Evolutionary conservation across 176 grass and related monocot species (phyloP), one percentile per base, ranked within the genome.

Genomic region (Avena sativa): DNA sequence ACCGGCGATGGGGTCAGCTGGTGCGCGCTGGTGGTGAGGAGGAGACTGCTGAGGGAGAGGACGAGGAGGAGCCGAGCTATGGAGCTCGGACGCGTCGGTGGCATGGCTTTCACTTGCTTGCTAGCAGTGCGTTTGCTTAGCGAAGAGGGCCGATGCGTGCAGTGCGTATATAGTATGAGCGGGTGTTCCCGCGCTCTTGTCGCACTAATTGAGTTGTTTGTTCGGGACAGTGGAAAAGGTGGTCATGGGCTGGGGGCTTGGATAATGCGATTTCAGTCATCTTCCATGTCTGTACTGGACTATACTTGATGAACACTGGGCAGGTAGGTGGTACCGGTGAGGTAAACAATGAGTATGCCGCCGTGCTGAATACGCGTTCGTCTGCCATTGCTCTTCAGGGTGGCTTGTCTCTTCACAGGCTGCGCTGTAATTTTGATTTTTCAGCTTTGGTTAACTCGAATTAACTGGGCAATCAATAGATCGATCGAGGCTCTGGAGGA

Each of bases 21-120:
- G 44, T 85, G 82, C n/a, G 86, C 89, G 43, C 68, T 85, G 81
- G n/a, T 8, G 51, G n/a, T 8, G 28, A 77, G 69, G 81, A 64
- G 64, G 50, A 80, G 28, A 12, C 47, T 16, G n/a, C 47, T 16
- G n/a, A 86, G 63, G 67, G 7, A 53, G 15, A 84, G 20, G 9
- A 59, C 15, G 77, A 91, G 28, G 77, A 88, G 28, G 15, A 55
- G 77, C n/a, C 65, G 48, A 1, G 81, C 43, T 17, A 20, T 0
- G 51, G 77, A 40, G 15, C 43, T 89, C 46, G 25, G 62, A 20
- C 30, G 28, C 65, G 76, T 48, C 43, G 84, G 25, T 32, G 86
- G 43, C 90, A 88, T 88, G 63, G 77, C 17, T 40, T 17, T 16
- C 36, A 14, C 51, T 34, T 34, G 17, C 13, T 53, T 3, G 68